Percentiles rank a stretch among this genome's conserved stretches.
Evolutionary conservation across 2,329 filamentous ascomycete species (phyloP).

Genomic region (Penicillium frequentans): DNA sequence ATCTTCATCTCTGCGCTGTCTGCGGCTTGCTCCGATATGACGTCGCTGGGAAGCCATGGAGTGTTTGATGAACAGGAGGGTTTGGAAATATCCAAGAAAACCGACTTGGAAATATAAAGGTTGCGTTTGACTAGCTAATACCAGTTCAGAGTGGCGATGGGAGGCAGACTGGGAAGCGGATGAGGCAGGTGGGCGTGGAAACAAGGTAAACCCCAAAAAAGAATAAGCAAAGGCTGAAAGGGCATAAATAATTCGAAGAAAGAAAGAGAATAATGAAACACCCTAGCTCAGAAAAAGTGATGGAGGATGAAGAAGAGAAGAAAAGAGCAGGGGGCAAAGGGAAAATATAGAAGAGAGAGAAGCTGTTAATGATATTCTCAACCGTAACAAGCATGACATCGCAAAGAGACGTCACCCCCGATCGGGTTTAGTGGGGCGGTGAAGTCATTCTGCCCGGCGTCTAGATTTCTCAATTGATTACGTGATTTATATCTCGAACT

Average conservation of each 20-base stretch:
- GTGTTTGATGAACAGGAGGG: not conserved
- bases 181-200: slow-evolving; percentile 19
- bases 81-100: not conserved
- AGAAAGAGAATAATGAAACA: slow-evolving; percentile 1
- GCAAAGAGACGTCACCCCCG: slow-evolving; percentile 24
- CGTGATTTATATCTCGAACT: not conserved
- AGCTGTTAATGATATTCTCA: not conserved
- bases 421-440: slow-evolving; percentile 26
- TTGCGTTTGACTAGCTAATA: not conserved
- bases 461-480: not conserved
- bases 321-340: slow-evolving; percentile 18
- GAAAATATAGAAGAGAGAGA: slow-evolving; percentile 14
- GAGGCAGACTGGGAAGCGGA: slow-evolving; percentile 17
- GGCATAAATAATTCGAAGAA: not conserved
- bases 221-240: slow-evolving; percentile 8
- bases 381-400: slow-evolving; percentile 22
- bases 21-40: slow-evolving; percentile 46
- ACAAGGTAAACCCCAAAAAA: slow-evolving; percentile 17
- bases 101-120: not conserved
- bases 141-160: not conserved
- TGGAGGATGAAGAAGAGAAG: slow-evolving; percentile 5
- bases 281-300: not conserved
- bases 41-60: slow-evolving; percentile 46
- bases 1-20: slow-evolving; percentile 48
- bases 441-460: slow-evolving; percentile 18